Evolutionary conservation across 768 basidiomycete species (phyloP).

Genomic region (Auricularia auricula-judae): DNA sequence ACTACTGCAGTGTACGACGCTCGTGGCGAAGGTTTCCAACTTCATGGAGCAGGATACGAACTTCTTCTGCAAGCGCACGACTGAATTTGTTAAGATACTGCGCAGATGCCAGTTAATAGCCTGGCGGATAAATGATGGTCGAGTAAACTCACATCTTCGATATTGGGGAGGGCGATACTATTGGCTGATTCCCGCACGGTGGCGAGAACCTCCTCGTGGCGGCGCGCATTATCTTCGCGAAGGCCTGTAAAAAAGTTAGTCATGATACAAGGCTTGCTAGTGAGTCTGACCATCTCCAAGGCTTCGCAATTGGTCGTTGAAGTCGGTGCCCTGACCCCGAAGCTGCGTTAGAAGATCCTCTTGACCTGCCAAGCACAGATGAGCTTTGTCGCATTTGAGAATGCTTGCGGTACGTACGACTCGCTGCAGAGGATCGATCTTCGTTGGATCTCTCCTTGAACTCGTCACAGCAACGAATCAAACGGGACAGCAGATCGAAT

Average conservation of each 20-base stretch:
- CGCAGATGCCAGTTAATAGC: background rate
- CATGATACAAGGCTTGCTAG: slow-evolving; percentile 8
- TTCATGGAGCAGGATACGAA: slow-evolving; percentile 71
- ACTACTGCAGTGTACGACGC: slow-evolving; percentile 69
- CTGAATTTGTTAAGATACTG: slow-evolving; percentile 78
- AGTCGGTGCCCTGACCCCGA: slow-evolving; percentile 45
- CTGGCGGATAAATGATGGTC: slow-evolving; percentile 1
- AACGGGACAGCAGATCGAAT: slow-evolving; percentile 47
- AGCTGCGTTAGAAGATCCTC: slow-evolving; percentile 53
- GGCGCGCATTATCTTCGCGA: slow-evolving; percentile 52
- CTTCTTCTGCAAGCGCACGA: slow-evolving; percentile 71
- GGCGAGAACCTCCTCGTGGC: slow-evolving; percentile 56
- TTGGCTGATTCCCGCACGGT: slow-evolving; percentile 61
- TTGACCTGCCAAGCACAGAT: slow-evolving; percentile 30
- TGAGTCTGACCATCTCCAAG: slow-evolving; percentile 20
- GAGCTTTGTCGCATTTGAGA: slow-evolving; percentile 8
- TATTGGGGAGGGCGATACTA: slow-evolving; percentile 64
- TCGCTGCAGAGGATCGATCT: slow-evolving; percentile 37
- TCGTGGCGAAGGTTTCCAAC: slow-evolving; percentile 78
- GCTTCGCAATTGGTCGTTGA: slow-evolving; percentile 40
- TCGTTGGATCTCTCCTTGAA: slow-evolving; percentile 44
- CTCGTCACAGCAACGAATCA: slow-evolving; percentile 44
- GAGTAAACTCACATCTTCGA: slow-evolving; percentile 48
- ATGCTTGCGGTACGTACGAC: slow-evolving; percentile 23
- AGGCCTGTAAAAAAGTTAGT: slow-evolving; percentile 33